Evolutionary conservation across 495 filamentous ascomycete species (phyloP), one percentile per base, ranked within the genome.

Genomic region (Lepraria neglecta): DNA sequence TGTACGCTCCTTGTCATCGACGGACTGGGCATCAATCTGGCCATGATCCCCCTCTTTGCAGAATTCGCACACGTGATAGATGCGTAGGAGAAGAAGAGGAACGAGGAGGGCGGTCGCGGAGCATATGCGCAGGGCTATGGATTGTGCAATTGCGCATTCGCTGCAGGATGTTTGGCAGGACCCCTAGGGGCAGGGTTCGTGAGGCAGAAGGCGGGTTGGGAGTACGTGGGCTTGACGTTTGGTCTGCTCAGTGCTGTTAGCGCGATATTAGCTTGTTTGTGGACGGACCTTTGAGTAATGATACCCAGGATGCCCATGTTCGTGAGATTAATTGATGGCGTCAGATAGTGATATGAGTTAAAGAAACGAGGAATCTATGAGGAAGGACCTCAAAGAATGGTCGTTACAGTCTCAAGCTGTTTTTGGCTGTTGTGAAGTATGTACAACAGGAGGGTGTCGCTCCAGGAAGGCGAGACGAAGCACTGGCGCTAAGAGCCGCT

Each of bases 21-120:
- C 15, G 87, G 87, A 0, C 43, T 77, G 11, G 69, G 72, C 2
- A 65, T 88, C 4, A 75, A 77, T 1, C 64, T 88, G 6, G 73
- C 80, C 5, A 79, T 86, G 66, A 78, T 84, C 0, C 82, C 87
- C 2, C 70, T 90, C 4, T 84, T 91, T 78, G 86, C 86, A 0
- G 89, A 92, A 66, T 78, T 85, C 14, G 75, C 78, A 60, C 79
- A 83, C 30, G 75, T 84, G 1, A 84, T 88, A 11, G 78, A 80
- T 4, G 79, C 76, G 6, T 80, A 82, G 57, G 81, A 85, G 56
- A 73, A 72, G 27, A 61, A 76, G 43, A 63, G 56, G 12, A 61
- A 72, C 9, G 83, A 84, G 0, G 81, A 82, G 7, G 70, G 64
- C 58, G 31, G 45, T 56, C 24, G 24, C 24, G 24, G 24, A 24